Conservation (phyloP, 257 asterid genomes). For the Salvia miltiorrhiza region DNA sequence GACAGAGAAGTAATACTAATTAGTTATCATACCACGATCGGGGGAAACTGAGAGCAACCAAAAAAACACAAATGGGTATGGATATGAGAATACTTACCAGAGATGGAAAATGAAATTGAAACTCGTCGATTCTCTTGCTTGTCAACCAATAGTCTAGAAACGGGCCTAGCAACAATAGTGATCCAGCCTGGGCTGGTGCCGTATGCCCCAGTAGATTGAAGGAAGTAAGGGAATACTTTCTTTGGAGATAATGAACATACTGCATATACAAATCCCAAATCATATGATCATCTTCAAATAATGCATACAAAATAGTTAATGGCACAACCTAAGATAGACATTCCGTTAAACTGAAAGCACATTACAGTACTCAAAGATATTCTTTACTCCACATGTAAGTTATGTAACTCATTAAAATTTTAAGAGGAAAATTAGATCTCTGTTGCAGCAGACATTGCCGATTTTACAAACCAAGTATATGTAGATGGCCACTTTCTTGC, state of each 20-base stretch:
- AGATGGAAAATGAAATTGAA: slow-evolving; percentile 55
- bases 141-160: slow-evolving; percentile 97
- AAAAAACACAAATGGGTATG: neutral
- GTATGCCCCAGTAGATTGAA: slow-evolving; percentile 98
- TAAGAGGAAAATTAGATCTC: slow-evolving; percentile 9
- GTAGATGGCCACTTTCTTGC: slow-evolving; percentile 3
- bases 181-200: slow-evolving; percentile 94
- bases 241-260: slow-evolving; percentile 95
- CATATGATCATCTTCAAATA: slow-evolving; percentile 10
- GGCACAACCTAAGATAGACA: neutral
- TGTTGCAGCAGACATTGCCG: neutral
- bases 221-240: slow-evolving; percentile 92
- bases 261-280: slow-evolving; percentile 40
- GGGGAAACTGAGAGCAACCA: neutral
- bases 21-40: neutral
- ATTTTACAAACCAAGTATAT: slow-evolving; percentile 2
- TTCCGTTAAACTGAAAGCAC: neutral
- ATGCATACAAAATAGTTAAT: slow-evolving; percentile 14
- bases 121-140: slow-evolving; percentile 77
- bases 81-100: slow-evolving; percentile 45
- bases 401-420: too few species aligned
- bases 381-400: neutral
- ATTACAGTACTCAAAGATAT: slow-evolving; percentile 14
- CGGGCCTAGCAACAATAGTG: slow-evolving; percentile 83
- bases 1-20: neutral